Evolutionary conservation across 768 basidiomycete genomes (phyloP), one percentile per base, ranked within the genome.

Genomic region (Lentinula raphanica): DNA sequence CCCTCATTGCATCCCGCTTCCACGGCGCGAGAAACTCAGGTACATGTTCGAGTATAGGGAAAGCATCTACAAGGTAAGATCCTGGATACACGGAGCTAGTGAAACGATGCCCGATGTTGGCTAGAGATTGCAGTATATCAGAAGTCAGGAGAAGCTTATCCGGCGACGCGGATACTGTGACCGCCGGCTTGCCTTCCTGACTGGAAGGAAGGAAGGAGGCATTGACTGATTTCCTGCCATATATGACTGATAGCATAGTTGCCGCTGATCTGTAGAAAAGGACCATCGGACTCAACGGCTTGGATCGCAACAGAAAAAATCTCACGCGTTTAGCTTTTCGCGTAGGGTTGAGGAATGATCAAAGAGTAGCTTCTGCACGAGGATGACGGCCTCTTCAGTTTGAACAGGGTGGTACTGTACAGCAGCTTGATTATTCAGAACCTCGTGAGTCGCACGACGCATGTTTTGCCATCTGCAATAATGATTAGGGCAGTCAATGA

Each of bases 71-170:
- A 29, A 70, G 27, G 57, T 68, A 65, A 19, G 65, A 62, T 12
- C 74, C 73, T 28, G 72, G 73, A 44, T 63, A 63, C 5, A 63
- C 64, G 9, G 73, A 70, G 12, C 62, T 60, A 19, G 66, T 65
- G 15, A 71, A 54, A 3, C 72, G 65, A 15, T 57, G 54, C 12
- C 65, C 58, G 25, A 68, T 64, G 25, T 58, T 58, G 58, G 38
- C 23, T 19, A 40, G 32, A 12, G 21, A 54, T 59, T 59, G 45
- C 49, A 61, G 6, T 59, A 23, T 29, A 61, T 46, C 36, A 31
- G 48, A 49, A 15, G 48, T 49, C 4, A 49, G 15, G 48, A 49
- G 48, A 29, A 49, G 48, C 48, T 49, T 28, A 49, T 49, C 31
- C 12, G 48, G 48, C 1, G 48, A 9, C 23, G 28, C 48, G 31